Percentiles rank a stretch among this genome's conserved stretches.
These are phyloP conservation scores for Penicillium simplicissimum DNA, from an alignment of 495 filamentous ascomycete genomes.

Conservation along the genomic window DNA sequence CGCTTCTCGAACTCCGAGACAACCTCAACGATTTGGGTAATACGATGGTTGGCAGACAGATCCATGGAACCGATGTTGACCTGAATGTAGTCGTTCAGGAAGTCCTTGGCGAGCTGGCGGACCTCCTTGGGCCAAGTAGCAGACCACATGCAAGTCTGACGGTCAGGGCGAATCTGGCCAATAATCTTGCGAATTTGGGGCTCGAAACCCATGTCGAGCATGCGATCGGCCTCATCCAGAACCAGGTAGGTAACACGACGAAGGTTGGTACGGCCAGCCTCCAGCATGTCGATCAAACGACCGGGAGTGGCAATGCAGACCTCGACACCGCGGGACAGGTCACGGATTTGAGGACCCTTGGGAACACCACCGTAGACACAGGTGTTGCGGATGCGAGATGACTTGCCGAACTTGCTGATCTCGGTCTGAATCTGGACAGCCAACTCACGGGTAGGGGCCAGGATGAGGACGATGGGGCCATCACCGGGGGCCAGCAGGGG, in stretches of 20 bases:
- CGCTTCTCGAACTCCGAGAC: conserved; percentile 96
- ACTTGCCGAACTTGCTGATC: conserved; percentile 99
- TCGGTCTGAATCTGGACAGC: conserved; percentile 98
- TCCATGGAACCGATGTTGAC: conserved; percentile 99
- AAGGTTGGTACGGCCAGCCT: conserved; percentile 95
- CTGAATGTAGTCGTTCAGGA: conserved; percentile 95
- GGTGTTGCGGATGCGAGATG: conserved; percentile 96
- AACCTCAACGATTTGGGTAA: conserved; percentile 95
- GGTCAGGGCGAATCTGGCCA: conserved; percentile 93
- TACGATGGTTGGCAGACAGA: conserved; percentile 96
- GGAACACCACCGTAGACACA: conserved; percentile 99
- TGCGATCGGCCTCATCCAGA: conserved; percentile 98
- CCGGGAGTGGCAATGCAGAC: conserved; percentile 98
- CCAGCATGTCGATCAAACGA: conserved; percentile 97
- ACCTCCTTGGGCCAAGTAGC: conserved; percentile 99
- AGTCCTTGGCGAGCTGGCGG: conserved; percentile 90
- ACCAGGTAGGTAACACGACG: conserved; percentile 97
- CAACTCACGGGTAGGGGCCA: conserved; percentile 95
- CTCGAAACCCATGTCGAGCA: conserved; percentile 99
- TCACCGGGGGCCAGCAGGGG: conserved; percentile 95
- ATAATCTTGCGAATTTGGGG: conserved; percentile 99
- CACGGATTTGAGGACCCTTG: conserved; percentile 93
- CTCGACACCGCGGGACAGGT: conserved; percentile 90
- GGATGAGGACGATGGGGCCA: conserved; percentile 92
- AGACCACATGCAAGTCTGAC: conserved; percentile 99